These are phyloP conservation scores for Pleomassaria siparia DNA, from an alignment of 2,329 filamentous ascomycete species.

Conservation along the genomic window DNA sequence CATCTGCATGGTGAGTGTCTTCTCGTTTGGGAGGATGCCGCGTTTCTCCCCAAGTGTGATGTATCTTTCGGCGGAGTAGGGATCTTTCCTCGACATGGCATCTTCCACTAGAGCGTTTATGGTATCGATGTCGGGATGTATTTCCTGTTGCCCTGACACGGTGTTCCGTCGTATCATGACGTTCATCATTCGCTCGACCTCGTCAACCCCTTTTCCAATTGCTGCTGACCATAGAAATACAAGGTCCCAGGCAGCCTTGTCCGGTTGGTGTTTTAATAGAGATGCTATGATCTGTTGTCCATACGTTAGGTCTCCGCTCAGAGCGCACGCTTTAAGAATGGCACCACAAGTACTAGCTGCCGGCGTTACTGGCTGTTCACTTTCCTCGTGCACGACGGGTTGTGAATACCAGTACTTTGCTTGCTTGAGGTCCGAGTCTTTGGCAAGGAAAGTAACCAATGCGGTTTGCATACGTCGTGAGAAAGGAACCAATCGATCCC, in stretches of 20 bases:
- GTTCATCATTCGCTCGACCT: slow-evolving; percentile 71
- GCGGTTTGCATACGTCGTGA: slow-evolving; percentile 46
- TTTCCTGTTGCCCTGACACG: slow-evolving; percentile 44
- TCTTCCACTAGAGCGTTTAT: slow-evolving; percentile 77
- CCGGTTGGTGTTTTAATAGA: slow-evolving; percentile 34
- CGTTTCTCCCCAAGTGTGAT: slow-evolving; percentile 66
- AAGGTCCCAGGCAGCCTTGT: slow-evolving; percentile 67
- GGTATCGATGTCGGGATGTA: slow-evolving; percentile 64
- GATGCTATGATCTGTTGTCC: slow-evolving; percentile 48
- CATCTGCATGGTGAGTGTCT: slow-evolving; percentile 74
- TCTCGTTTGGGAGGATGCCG: slow-evolving; percentile 66
- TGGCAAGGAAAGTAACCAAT: slow-evolving; percentile 65
- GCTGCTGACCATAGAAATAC: slow-evolving; percentile 75
- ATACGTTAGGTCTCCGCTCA: slow-evolving; percentile 29
- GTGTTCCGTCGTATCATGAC: slow-evolving; percentile 60
- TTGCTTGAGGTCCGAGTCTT: slow-evolving; percentile 58
- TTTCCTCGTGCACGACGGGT: slow-evolving; percentile 46
- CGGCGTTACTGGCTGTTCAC: slow-evolving; percentile 9
- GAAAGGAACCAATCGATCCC: slow-evolving; percentile 43
- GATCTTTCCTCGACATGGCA: slow-evolving; percentile 69
- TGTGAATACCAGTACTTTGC: slow-evolving; percentile 69
- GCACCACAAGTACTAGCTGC: slow-evolving; percentile 50
- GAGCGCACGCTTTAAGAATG: slow-evolving; percentile 60
- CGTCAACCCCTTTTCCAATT: slow-evolving; percentile 69
- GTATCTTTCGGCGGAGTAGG: slow-evolving; percentile 73